Percentiles rank a stretch among this genome's conserved stretches.
Conservation (phyloP, 2,329 filamentous ascomycete species). For the Parascedosporium putredinis region DNA sequence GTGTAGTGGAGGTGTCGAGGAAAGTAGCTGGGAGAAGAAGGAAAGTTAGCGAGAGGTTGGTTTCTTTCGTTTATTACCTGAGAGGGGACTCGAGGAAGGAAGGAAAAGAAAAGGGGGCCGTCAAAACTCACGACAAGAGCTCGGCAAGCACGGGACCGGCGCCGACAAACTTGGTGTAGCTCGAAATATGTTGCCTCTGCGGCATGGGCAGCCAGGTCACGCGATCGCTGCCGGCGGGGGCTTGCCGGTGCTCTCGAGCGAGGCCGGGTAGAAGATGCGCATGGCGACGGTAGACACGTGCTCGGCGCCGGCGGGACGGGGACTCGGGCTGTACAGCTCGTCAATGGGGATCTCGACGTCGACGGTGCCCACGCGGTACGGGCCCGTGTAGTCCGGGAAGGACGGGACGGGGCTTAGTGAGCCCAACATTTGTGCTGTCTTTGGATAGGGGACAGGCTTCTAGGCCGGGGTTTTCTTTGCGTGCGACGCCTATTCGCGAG, state of each 20-base stretch:
- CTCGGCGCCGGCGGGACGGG: slow-evolving; percentile 38
- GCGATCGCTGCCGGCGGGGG: slow-evolving; percentile 44
- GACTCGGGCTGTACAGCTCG: slow-evolving; percentile 43
- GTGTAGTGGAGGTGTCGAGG: slow-evolving; percentile 65
- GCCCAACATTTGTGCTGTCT: not conserved
- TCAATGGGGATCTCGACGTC: slow-evolving; percentile 70
- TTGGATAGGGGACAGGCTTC: too few relatives aligned
- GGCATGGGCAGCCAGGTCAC: slow-evolving; percentile 72
- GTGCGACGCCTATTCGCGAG: too few relatives aligned
- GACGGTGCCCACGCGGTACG: slow-evolving; percentile 67
- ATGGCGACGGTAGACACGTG: slow-evolving; percentile 64
- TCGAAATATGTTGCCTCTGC: slow-evolving; percentile 62
- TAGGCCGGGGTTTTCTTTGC: too few relatives aligned
- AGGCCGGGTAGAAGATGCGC: slow-evolving; percentile 71
- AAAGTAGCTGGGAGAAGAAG: slow-evolving; percentile 43
- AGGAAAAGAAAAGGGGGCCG: not conserved
- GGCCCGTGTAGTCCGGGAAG: slow-evolving; percentile 67
- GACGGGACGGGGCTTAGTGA: slow-evolving; percentile 37
- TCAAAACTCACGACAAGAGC: slow-evolving; percentile 45
- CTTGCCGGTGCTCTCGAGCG: slow-evolving; percentile 25
- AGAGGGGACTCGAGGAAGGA: not conserved
- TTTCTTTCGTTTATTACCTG: too few relatives aligned
- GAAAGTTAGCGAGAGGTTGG: too few relatives aligned
- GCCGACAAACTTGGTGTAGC: slow-evolving; percentile 68
- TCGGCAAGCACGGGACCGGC: slow-evolving; percentile 47